Base-by-base conservation (phyloP, 2,329 filamentous ascomycete species). In the Beauveria caledonica region DNA sequence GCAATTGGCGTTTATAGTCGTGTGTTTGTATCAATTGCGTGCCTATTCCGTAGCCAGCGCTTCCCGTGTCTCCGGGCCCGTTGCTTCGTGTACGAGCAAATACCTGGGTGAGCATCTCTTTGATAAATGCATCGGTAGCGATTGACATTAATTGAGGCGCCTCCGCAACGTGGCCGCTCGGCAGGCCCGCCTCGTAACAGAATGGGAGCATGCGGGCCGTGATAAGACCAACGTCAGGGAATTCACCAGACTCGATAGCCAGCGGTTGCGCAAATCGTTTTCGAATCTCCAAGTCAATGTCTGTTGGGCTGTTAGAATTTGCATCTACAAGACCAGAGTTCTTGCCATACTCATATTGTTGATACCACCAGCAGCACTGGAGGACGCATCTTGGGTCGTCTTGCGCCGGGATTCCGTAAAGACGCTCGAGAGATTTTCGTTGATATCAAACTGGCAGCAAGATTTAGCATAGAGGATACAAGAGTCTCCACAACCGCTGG, bases 1-100 rank as follows among this genome's bases (percentile, higher is more conserved):
- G 84, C 11, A 96, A 79, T 70, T 90, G 89, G 62, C 83, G 81
- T 64, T 85, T 85, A 73, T 93, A 97, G 62, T 85, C 86, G 65
- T 87, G 83, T 2, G 91, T 96, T 71, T 92, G 87, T 62, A 97
- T 84, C 78, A 88, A 90, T 40, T 80, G 81, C 46, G 83, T 83
- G 46, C 85, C 86, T 39, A 84, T 79, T 3, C 87, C 87, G 60
- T 85, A 85, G 3, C 84, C 84, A 56, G 83, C 81, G 62, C 77
- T 84, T 9, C 81, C 84, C 19, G 80, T 81, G 62, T 85, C 81
- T 33, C 84, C 84, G 3, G 85, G 83, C 0, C 83, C 84, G 67
- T 89, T 88, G 67, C 82, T 83, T 63, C 84, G 77, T 1, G 86
- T 87, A 56, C 85, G 82, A 63, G 80, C 82, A 64, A 87, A 86